phyloP scores from a whole-genome alignment of 2,329 filamentous ascomycete genomes.

The Xylaria sp. region DNA sequence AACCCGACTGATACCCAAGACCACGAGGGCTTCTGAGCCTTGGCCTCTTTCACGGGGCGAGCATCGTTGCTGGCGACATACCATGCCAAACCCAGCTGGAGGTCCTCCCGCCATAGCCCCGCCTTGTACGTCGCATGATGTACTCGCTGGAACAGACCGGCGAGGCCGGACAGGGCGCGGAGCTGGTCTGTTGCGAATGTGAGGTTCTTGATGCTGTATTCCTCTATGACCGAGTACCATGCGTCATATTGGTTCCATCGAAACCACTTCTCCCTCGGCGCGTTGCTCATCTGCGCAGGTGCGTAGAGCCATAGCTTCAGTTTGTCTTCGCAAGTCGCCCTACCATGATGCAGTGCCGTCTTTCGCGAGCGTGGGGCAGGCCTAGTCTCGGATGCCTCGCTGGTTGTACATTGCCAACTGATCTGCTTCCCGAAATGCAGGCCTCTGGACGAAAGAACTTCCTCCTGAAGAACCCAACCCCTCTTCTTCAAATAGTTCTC shows the following conservation, averaged over 20 bases:
- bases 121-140: constrained; percentile 34
- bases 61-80: constrained; percentile 39
- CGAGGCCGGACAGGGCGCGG: constrained; percentile 35
- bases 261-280: constrained; percentile 7
- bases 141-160: constrained; percentile 26
- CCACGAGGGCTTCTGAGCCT: constrained; percentile 34
- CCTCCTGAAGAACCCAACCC: constrained; percentile 43
- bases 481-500: constrained; percentile 35
- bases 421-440: constrained; percentile 38
- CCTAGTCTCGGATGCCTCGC: constrained; percentile 32
- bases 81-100: constrained; percentile 37
- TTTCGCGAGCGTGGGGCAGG: constrained; percentile 23
- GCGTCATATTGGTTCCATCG: constrained; percentile 22
- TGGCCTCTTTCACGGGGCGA: constrained; percentile 6
- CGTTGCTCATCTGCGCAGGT: neutral
- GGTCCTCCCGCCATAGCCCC: constrained; percentile 39
- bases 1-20: constrained; percentile 40
- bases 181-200: constrained; percentile 31
- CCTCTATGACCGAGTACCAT: constrained; percentile 37
- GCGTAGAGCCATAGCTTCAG: constrained; percentile 35
- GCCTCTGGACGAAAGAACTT: constrained; percentile 38
- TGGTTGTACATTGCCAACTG: constrained; percentile 36
- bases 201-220: constrained; percentile 38
- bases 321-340: constrained; percentile 20
- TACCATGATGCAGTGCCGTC: neutral